Conservation (phyloP, 305 asterid genomes). For the Fraxinus nigra region DNA sequence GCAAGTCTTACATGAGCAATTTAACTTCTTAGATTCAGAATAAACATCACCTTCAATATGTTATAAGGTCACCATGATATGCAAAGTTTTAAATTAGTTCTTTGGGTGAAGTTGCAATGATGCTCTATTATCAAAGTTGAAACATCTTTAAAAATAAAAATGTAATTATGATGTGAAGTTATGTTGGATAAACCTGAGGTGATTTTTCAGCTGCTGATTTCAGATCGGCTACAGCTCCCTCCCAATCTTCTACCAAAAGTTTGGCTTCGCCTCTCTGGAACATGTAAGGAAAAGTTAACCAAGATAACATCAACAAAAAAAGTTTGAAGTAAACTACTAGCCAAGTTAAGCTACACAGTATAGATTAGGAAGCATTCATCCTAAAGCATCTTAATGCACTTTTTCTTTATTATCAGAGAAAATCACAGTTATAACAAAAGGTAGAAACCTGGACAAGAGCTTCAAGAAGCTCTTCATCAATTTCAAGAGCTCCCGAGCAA, state of each 20-base stretch:
- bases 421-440: not conserved
- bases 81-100: conserved; percentile 4
- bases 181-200: conserved; percentile 63
- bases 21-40: not conserved
- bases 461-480: conserved; percentile 75
- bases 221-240: conserved; percentile 87
- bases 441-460: conserved; percentile 78
- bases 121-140: not conserved
- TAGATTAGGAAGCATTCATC: not conserved
- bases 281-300: conserved; percentile 10
- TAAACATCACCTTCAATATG: not conserved
- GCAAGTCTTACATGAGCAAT: not conserved
- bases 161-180: not conserved
- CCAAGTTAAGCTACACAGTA: not conserved
- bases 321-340: not conserved
- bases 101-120: not conserved
- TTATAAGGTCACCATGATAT: not conserved
- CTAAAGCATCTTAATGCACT: not conserved
- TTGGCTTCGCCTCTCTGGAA: conserved; percentile 92
- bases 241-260: conserved; percentile 90
- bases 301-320: conserved; percentile 2
- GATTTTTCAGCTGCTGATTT: conserved; percentile 86
- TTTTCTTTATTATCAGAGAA: not conserved
- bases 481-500: conserved; percentile 75
- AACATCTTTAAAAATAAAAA: not conserved